Percentiles rank a stretch among this genome's conserved stretches.
Conservation (phyloP, 176 grass and related monocot genomes). For the Triticum urartu region DNA sequence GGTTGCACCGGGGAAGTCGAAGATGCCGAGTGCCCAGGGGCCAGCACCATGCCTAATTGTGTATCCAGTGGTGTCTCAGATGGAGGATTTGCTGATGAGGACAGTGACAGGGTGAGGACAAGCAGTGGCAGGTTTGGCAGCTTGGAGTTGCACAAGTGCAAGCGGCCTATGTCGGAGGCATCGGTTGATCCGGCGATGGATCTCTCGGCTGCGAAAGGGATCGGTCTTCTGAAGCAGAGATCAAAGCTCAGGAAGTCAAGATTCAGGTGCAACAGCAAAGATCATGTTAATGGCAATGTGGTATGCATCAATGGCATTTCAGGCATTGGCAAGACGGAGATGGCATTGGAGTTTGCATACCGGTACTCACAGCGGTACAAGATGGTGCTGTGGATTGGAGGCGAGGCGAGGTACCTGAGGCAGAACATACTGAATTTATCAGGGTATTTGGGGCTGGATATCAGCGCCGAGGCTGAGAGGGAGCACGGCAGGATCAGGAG, state of each 20-base stretch:
- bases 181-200: slow-evolving; percentile 62
- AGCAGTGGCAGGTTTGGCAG: slow-evolving; percentile 64
- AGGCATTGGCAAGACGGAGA: slow-evolving; percentile 88
- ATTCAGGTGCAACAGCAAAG: slow-evolving; percentile 52
- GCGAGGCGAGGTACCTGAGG: slow-evolving; percentile 73
- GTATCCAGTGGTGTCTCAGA: slow-evolving; percentile 68
- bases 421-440: slow-evolving; percentile 94
- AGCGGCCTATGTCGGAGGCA: slow-evolving; percentile 65
- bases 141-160: slow-evolving; percentile 81
- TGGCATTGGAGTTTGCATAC: slow-evolving; percentile 85
- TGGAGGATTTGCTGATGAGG: slow-evolving; percentile 77
- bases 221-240: slow-evolving; percentile 65
- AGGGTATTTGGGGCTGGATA: slow-evolving; percentile 63
- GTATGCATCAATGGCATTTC: slow-evolving; percentile 67
- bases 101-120: slow-evolving; percentile 57
- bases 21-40: slow-evolving; percentile 54
- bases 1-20: slow-evolving; percentile 43
- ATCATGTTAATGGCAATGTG: slow-evolving; percentile 49
- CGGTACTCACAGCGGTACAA: slow-evolving; percentile 90
- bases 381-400: slow-evolving; percentile 93
- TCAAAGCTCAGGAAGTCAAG: slow-evolving; percentile 70
- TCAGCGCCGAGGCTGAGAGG: slow-evolving; percentile 87
- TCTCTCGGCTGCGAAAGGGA: slow-evolving; percentile 54
- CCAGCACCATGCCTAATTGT: slow-evolving; percentile 1
- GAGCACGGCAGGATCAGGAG: slow-evolving; percentile 76